Conservation (phyloP, 2,329 filamentous ascomycete species). For the Monosporascus sp. region DNA sequence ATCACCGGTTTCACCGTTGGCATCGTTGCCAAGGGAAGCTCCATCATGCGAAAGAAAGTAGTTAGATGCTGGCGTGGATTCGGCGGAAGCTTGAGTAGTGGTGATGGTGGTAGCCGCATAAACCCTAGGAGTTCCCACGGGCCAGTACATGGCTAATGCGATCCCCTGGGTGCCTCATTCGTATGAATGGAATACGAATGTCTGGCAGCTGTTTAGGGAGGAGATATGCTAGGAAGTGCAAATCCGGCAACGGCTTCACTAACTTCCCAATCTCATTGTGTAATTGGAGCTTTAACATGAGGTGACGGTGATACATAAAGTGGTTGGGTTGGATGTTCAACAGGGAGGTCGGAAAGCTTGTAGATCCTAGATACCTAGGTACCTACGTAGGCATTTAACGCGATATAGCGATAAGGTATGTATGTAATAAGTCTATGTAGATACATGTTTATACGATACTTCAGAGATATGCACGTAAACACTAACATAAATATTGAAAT, state of each 20-base stretch:
- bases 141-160: constrained; percentile 75
- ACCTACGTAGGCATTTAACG: no score
- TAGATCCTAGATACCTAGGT: no score
- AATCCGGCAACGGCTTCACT: constrained; percentile 11
- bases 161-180: constrained; percentile 30
- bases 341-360: no score
- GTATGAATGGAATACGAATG: constrained; percentile 11
- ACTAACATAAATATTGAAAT: no score
- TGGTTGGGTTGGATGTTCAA: no score
- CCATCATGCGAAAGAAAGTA: constrained; percentile 58
- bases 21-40: constrained; percentile 34
- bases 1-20: constrained; percentile 23
- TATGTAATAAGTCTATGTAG: no score
- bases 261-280: constrained; percentile 5
- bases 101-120: constrained; percentile 75
- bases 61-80: constrained; percentile 25
- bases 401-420: no score
- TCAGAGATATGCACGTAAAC: no score
- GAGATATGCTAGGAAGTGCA: constrained; percentile 1
- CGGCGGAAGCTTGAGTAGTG: constrained; percentile 52
- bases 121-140: constrained; percentile 75
- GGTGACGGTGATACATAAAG: no score
- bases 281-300: no score
- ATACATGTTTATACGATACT: no score
- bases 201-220: constrained; percentile 6